Evolutionary conservation across 495 filamentous ascomycete species (phyloP).

Genomic region (Neurospora sp.): DNA sequence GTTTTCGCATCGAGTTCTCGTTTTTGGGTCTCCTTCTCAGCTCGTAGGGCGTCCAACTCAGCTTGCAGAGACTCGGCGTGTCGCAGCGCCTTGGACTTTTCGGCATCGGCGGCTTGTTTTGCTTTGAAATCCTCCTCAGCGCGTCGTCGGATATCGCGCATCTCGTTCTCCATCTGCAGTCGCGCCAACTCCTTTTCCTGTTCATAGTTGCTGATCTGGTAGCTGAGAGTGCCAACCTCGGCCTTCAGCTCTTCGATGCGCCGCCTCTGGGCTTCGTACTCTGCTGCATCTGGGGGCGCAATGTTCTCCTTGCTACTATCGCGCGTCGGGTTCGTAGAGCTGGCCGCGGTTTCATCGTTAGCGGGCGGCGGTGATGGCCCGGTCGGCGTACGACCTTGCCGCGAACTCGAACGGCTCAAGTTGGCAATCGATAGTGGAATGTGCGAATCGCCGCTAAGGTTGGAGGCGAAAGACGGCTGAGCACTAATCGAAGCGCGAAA

Average conservation of each 20-base stretch:
- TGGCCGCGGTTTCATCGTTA: conserved; percentile 12
- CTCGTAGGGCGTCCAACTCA: conserved; percentile 54
- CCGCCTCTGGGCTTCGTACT: conserved; percentile 39
- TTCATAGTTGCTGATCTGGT: conserved; percentile 54
- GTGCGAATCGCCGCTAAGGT: conserved; percentile 44
- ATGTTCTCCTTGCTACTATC: conserved; percentile 42
- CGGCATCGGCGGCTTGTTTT: conserved; percentile 63
- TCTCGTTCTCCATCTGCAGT: conserved; percentile 70
- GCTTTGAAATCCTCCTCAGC: conserved; percentile 76
- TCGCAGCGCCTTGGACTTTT: conserved; percentile 53
- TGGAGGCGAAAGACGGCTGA: conserved; percentile 44
- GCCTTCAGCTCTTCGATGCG: conserved; percentile 46
- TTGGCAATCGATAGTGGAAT: conserved; percentile 16
- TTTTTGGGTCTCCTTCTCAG: conserved; percentile 46
- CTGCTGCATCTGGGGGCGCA: conserved; percentile 36
- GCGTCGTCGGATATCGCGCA: conserved; percentile 62
- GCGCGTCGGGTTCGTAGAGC: conserved; percentile 13
- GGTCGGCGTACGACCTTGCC: conserved; percentile 20
- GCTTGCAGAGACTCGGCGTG: conserved; percentile 62
- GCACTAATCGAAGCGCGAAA: conserved; percentile 22
- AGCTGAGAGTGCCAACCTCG: conserved; percentile 43
- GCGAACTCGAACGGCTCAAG: conserved; percentile 26
- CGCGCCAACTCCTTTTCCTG: conserved; percentile 75
- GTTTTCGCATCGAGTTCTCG: conserved; percentile 60
- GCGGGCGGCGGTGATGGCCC: conserved; percentile 26